phyloP scores from a whole-genome alignment of 495 filamentous ascomycete genomes.

The Endocarpon pusillum region DNA sequence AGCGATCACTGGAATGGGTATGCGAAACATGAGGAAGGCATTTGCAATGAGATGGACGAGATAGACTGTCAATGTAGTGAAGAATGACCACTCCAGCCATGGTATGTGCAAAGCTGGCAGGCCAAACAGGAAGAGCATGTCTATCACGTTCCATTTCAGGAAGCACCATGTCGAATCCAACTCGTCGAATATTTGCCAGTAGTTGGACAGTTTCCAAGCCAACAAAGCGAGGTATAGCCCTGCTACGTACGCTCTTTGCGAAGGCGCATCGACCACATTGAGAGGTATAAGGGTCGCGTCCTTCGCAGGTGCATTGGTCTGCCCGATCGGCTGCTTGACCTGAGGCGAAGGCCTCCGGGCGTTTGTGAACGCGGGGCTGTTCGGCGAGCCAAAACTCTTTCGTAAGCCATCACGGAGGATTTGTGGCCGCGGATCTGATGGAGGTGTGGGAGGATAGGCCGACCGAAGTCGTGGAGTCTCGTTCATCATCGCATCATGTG shows the following conservation, averaged over 20 bases:
- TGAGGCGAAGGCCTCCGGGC: too few species aligned
- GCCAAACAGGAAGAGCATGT: constrained; percentile 68
- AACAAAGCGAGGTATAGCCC: constrained; percentile 54
- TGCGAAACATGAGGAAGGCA: constrained; percentile 79
- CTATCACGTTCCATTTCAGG: constrained; percentile 79
- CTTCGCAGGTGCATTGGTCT: too few species aligned
- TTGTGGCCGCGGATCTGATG: constrained; percentile 4
- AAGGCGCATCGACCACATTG: constrained; percentile 63
- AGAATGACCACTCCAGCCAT: constrained; percentile 79
- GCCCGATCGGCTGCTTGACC: too few species aligned
- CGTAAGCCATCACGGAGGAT: constrained; percentile 15
- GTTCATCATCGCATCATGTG: too few species aligned
- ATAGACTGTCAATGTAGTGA: constrained; percentile 48
- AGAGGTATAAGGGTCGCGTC: constrained; percentile 53
- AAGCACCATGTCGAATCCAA: constrained; percentile 71
- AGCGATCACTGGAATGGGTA: constrained; percentile 50
- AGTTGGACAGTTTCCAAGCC: constrained; percentile 75
- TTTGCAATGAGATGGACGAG: constrained; percentile 52
- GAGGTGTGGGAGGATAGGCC: constrained; percentile 50
- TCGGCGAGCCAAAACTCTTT: constrained; percentile 10
- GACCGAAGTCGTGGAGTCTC: constrained; percentile 56
- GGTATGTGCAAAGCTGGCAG: constrained; percentile 76
- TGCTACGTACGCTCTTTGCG: constrained; percentile 72
- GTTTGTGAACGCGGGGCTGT: constrained; percentile 6
- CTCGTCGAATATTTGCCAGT: constrained; percentile 57